Base-by-base conservation (phyloP, 169 alveolate genomes). In the Miamiensis avidus region DNA sequence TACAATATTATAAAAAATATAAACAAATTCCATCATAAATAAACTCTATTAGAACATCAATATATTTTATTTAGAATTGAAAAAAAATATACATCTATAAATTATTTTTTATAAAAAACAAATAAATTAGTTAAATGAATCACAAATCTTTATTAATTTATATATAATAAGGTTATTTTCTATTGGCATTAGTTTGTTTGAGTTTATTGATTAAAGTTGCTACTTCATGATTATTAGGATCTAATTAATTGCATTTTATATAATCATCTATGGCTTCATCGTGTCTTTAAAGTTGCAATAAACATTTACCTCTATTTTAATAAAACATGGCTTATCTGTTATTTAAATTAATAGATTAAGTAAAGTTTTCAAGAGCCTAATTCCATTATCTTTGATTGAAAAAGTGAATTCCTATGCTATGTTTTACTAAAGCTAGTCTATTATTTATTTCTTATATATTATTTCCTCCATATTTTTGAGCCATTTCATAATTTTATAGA, bases 281-380 rank as follows among this genome's bases (percentile, higher is more conserved):
- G 31, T 34, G 28, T 15, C 64, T 32, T 49, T 31, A 28, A 31
- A 79, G 31, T 64, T 79, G 64, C 15, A 49, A 16, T 16, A 29
- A 31, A n/a, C 84, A 79, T 79, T 79, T 79, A 16, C 65, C 84
- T 49, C 84, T 79, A 79, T 79, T 79, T 64, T 64, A 29, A 65
- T 79, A 79, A 79, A 34, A 79, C 11, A 29, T n/a, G 1, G 65
- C 76, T 34, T 34, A 33, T 15, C 29, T 1, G 27, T 49, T 72
- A 31, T 31, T 34, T 15, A 29, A 64, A 1, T 79, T 49, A 15
- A 79, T 79, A 34, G 84, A 75, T n/a, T 79, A 75, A 20, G 34
- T 79, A 64, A 79, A 79, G 34, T 79, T 76, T 65, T 79, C 29
- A 1, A 79, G 0, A 26, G 84, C 84, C 25, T 49, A 34, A 29